Evolutionary conservation across 108 stramenopile species (phyloP).

Genomic region (Fistulifera pelliculosa): DNA sequence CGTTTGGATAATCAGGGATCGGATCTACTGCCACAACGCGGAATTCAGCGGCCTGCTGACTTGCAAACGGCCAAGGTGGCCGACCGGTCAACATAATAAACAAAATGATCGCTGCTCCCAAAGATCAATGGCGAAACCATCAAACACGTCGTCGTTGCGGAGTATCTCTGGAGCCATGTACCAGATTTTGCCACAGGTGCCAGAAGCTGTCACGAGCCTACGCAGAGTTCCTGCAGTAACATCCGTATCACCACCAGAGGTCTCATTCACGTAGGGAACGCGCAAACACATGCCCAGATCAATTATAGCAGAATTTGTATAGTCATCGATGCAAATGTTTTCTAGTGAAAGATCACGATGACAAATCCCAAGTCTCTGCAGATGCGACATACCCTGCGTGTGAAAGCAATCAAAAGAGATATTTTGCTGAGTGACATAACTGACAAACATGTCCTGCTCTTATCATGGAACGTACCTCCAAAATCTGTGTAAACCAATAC

Average conservation of each 20-base stretch:
- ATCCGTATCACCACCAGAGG: conserved; percentile 20
- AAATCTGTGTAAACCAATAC: conserved; percentile 14
- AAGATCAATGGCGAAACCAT: conserved; percentile 72
- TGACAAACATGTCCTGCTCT: conserved; percentile 17
- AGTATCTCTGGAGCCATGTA: conserved; percentile 82
- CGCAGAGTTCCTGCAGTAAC: conserved; percentile 28
- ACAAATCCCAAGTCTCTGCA: conserved; percentile 53
- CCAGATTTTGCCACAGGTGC: conserved; percentile 70
- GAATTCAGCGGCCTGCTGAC: conserved; percentile 40
- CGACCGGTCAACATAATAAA: conserved; percentile 70
- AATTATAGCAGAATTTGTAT: conserved; percentile 39
- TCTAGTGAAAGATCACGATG: conserved; percentile 66
- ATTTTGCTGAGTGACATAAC: conserved; percentile 29
- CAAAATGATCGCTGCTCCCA: conserved; percentile 73
- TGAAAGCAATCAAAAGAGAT: conserved; percentile 1
- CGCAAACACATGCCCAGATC: conserved; percentile 68
- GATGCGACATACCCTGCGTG: conserved; percentile 37
- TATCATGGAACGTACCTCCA: conserved; percentile 14
- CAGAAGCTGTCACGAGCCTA: conserved; percentile 31
- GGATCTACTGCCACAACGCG: conserved; percentile 35
- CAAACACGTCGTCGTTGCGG: conserved; percentile 29
- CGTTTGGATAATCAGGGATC: conserved; percentile 24
- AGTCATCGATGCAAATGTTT: conserved; percentile 51
- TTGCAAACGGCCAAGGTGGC: conserved; percentile 55
- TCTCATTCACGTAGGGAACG: conserved; percentile 51